phyloP scores from a whole-genome alignment of 176 grass and related monocot species.

The Thinopyrum elongatum region DNA sequence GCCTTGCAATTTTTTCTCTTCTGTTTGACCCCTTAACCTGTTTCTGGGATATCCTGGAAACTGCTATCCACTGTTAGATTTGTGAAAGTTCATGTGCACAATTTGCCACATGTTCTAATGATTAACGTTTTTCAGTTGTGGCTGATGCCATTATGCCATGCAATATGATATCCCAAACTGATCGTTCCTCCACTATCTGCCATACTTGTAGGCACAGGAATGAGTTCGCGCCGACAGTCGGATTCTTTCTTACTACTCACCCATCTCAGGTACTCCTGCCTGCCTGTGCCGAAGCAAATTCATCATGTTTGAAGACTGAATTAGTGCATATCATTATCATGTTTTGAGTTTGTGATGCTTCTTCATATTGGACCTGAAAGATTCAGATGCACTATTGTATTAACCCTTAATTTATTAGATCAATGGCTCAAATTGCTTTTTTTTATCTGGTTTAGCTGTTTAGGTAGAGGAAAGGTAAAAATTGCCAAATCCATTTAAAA shows the following conservation, averaged over 20 bases:
- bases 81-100: too few relatives aligned
- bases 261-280: constrained; percentile 66
- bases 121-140: too few relatives aligned
- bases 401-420: not conserved
- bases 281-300: not conserved
- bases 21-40: not conserved
- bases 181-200: not conserved
- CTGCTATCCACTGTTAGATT: too few relatives aligned
- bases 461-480: not conserved
- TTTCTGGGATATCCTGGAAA: not conserved
- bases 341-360: too few relatives aligned
- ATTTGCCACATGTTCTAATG: too few relatives aligned
- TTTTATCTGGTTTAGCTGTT: not conserved
- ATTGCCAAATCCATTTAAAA: not conserved
- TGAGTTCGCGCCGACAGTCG: constrained; percentile 73
- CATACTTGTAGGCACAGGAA: constrained; percentile 49
- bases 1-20: not conserved
- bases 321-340: not conserved
- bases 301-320: not conserved
- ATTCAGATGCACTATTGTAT: not conserved
- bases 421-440: not conserved
- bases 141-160: too few relatives aligned
- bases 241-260: constrained; percentile 66
- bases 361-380: not conserved
- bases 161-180: too few relatives aligned